Conservation (phyloP, 192 early-diverging fungal species). For the Lobulomyces angularis region DNA sequence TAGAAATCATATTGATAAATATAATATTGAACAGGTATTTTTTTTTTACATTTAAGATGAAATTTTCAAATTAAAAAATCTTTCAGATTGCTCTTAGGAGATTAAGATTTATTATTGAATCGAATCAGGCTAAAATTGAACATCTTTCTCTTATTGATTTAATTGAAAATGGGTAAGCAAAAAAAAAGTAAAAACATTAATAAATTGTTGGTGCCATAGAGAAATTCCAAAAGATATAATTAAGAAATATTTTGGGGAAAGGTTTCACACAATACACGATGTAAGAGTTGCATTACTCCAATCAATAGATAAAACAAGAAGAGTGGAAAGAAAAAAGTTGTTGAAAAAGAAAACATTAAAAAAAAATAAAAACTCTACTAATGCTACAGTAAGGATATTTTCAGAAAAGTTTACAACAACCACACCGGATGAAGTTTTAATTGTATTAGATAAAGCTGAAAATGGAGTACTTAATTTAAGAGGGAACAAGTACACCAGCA, state of each 20-base stretch:
- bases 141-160: constrained; percentile 28
- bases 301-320: constrained; percentile 20
- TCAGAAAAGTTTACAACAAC: constrained; percentile 2
- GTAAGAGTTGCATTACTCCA: constrained; percentile 29
- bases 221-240: constrained; percentile 19
- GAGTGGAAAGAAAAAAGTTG: constrained; percentile 1
- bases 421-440: constrained; percentile 15
- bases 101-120: constrained; percentile 29
- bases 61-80: neutral
- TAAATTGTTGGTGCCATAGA: constrained; percentile 7
- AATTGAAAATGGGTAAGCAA: constrained; percentile 21
- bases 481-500: too few relatives aligned
- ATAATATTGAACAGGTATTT: constrained; percentile 22
- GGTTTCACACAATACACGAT: constrained; percentile 15
- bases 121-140: constrained; percentile 20
- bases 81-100: constrained; percentile 23
- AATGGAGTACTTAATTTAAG: too few relatives aligned
- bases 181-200: neutral
- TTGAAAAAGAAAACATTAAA: constrained; percentile 5
- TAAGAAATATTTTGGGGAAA: constrained; percentile 19
- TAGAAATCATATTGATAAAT: constrained; percentile 21
- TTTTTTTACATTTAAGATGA: neutral
- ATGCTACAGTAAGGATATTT: constrained; percentile 9
- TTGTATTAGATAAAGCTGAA: constrained; percentile 13
- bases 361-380: neutral